Evolutionary conservation across 495 filamentous ascomycete genomes (phyloP).

Genomic region (Hypoxylon crocopeplum): DNA sequence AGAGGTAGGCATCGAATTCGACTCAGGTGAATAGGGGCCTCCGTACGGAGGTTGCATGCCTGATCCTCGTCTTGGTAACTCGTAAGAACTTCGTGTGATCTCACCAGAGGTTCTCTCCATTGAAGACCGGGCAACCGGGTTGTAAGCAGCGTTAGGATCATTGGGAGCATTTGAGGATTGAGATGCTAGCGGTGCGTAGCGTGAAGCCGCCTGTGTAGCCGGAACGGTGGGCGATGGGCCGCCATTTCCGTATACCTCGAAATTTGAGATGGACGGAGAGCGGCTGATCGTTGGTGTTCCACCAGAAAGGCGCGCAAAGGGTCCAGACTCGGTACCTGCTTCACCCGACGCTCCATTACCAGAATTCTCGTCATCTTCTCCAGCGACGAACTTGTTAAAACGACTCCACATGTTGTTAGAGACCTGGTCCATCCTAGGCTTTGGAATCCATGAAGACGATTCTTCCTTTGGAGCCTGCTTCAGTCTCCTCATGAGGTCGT

Average conservation of each 20-base stretch:
- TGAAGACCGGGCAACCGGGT: slow-evolving; percentile 46
- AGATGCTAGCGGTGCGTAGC: slow-evolving; percentile 43
- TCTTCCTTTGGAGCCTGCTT: slow-evolving; percentile 82
- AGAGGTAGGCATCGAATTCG: slow-evolving; percentile 33
- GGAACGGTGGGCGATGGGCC: slow-evolving; percentile 37
- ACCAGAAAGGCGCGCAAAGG: slow-evolving; percentile 79
- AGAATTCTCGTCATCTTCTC: slow-evolving; percentile 75
- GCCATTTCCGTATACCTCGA: slow-evolving; percentile 67
- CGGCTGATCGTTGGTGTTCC: slow-evolving; percentile 85
- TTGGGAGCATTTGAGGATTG: slow-evolving; percentile 43
- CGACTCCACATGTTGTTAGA: slow-evolving; percentile 85
- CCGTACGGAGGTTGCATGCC: slow-evolving; percentile 48
- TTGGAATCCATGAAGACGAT: slow-evolving; percentile 78
- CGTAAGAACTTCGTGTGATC: slow-evolving; percentile 50
- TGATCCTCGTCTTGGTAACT: slow-evolving; percentile 51
- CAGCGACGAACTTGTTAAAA: slow-evolving; percentile 94
- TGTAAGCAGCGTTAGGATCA: slow-evolving; percentile 49
- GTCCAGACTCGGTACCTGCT: slow-evolving; percentile 67
- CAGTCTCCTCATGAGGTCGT: slow-evolving; percentile 82
- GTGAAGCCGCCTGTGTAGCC: slow-evolving; percentile 37
- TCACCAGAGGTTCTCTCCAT: slow-evolving; percentile 54
- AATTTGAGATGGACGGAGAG: slow-evolving; percentile 74
- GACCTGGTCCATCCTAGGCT: slow-evolving; percentile 93
- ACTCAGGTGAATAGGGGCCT: slow-evolving; percentile 41
- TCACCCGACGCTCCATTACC: slow-evolving; percentile 65